These are phyloP conservation scores for Coemansia umbellata DNA, from an alignment of 192 early-diverging fungal genomes.

Conservation along the genomic window DNA sequence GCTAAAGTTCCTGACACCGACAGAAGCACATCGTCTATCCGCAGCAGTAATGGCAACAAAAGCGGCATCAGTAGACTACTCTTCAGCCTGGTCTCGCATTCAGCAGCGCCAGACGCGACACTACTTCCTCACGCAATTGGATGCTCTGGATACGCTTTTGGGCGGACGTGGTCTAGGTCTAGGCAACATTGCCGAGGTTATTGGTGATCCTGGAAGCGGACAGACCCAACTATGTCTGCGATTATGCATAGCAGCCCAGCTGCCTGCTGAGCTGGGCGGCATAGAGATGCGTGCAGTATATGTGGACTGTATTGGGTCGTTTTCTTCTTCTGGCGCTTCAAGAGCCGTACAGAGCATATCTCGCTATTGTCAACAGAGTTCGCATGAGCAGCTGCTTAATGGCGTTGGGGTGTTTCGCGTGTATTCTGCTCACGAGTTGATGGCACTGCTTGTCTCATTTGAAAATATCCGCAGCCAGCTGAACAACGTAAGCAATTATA, in stretches of 20 bases:
- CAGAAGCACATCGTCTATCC: background rate
- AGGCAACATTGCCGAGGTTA: slow-evolving; percentile 13
- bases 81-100: slow-evolving; percentile 7
- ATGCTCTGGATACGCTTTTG: slow-evolving; percentile 16
- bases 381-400: slow-evolving; percentile 1
- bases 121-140: slow-evolving; percentile 10
- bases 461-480: slow-evolving; percentile 2
- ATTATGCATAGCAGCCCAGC: slow-evolving; percentile 17
- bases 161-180: slow-evolving; percentile 12
- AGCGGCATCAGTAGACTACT: background rate
- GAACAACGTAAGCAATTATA: background rate
- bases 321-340: slow-evolving; percentile 10
- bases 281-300: slow-evolving; percentile 9
- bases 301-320: slow-evolving; percentile 19
- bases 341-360: background rate
- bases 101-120: slow-evolving; percentile 6
- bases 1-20: slow-evolving; percentile 10
- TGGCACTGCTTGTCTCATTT: slow-evolving; percentile 17
- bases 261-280: slow-evolving; percentile 2
- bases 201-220: slow-evolving; percentile 13
- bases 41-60: background rate
- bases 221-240: slow-evolving; percentile 21
- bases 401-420: slow-evolving; percentile 21
- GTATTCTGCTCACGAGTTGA: slow-evolving; percentile 28
- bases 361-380: too few species aligned